Evolutionary conservation across 495 filamentous ascomycete species (phyloP), one percentile per base, ranked within the genome.

Genomic region (Lasiosphaeria hispida): DNA sequence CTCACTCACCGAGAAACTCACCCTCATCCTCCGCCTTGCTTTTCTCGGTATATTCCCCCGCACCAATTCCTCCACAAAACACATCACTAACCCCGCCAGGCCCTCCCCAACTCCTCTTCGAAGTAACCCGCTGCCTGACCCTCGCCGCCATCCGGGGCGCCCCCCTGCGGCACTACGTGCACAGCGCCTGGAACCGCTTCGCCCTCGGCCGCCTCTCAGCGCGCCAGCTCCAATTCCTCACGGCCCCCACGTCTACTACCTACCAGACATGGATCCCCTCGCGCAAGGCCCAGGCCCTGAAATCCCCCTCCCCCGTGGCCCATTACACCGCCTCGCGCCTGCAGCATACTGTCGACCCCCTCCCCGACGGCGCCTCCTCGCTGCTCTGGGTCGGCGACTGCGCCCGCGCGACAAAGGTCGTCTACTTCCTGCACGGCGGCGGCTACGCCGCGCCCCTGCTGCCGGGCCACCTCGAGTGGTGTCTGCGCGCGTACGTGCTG

Each of bases 341-440:
- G 10, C 5, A 49, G 4, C 10, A 48, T 15, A 48, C 64, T 50
- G 53, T 59, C 15, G 54, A 68, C 15, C 0, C 38, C 18, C 62
- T 65, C 11, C 57, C 62, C n/a, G 64, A 65, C 39, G 61, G 64
- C 15, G 23, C n/a, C 0, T 56, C 64, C 10, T 63, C 65, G 0
- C 19, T 73, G 18, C 45, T 70, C 18, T 73, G 71, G 71, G 39
- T 73, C 39, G 71, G 69, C 17, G 55, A 72, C 56, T 65, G 69
- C 45, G 34, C 43, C 37, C 45, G 23, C 11, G 69, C 71, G 7
- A 61, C 53, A 9, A 72, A 72, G 38, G 52, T 72, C 34, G 71
- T 73, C n/a, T 59, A 62, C 44, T 72, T 67, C 50, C 56, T 73
- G 45, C 71, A 73, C 54, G 71, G 71, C 10, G 71, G 71, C 30